Conservation (phyloP, 148 eudicot genomes). For the Polygonum aviculare region DNA sequence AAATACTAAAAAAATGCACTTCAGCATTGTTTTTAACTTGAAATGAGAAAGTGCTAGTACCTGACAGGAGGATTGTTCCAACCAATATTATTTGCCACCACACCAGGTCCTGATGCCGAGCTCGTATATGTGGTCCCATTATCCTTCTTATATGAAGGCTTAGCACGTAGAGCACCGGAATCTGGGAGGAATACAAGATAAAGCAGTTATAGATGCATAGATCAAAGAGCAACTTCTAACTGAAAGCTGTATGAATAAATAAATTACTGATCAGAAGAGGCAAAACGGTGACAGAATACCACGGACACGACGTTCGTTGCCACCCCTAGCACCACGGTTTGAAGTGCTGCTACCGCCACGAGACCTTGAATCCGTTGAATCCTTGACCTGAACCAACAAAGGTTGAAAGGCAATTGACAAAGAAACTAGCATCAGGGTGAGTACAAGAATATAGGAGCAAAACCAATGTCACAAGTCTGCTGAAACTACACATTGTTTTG, state of each 20-base stretch:
- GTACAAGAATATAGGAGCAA: neutral
- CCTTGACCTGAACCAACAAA: conserved; percentile 41
- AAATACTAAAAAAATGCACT: neutral
- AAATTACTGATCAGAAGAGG: conserved; percentile 14
- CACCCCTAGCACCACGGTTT: conserved; percentile 54
- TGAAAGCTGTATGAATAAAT: neutral
- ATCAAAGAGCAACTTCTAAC: neutral
- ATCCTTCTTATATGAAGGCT: conserved; percentile 67
- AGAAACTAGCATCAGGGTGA: neutral
- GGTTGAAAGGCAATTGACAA: neutral
- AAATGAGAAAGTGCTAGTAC: conserved; percentile 21
- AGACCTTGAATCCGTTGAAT: conserved; percentile 59
- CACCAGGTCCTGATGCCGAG: conserved; percentile 25
- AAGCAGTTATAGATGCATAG: neutral
- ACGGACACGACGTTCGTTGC: conserved; percentile 55
- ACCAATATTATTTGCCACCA: conserved; percentile 32
- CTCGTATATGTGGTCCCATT: conserved; percentile 39
- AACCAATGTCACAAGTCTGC: neutral
- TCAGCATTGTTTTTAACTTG: too few species aligned
- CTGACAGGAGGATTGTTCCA: conserved; percentile 36
- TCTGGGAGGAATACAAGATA: conserved; percentile 24
- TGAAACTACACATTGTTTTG: conserved; percentile 7
- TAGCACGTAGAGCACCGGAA: conserved; percentile 42
- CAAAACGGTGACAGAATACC: conserved; percentile 35
- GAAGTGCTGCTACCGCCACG: conserved; percentile 49